Conservation (phyloP, 805 yeast genomes). For the Phaffomyces opuntiae region DNA sequence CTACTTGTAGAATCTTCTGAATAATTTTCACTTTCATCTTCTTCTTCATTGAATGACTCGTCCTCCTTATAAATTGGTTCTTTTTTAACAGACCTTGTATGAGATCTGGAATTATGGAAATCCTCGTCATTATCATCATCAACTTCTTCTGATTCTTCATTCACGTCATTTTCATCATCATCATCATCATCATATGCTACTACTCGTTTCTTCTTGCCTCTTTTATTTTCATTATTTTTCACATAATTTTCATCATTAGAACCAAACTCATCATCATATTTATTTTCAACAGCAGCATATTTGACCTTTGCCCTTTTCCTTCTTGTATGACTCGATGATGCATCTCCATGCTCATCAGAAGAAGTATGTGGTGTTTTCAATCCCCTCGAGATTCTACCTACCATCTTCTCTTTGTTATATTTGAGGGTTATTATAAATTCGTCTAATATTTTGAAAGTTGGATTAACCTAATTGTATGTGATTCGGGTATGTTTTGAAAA, state of each 20-base stretch:
- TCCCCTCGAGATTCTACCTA: slow-evolving; percentile 1
- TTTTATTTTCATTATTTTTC: slow-evolving; percentile 1
- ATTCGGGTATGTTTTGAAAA: not conserved
- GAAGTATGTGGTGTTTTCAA: slow-evolving; percentile 4
- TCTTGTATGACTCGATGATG: slow-evolving; percentile 23
- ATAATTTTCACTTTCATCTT: slow-evolving; percentile 25
- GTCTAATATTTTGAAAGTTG: slow-evolving; percentile 5
- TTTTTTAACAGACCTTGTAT: slow-evolving; percentile 4
- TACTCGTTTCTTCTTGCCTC: not conserved
- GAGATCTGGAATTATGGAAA: slow-evolving; percentile 1
- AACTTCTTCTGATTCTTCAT: slow-evolving; percentile 1
- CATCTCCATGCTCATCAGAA: slow-evolving; percentile 6
- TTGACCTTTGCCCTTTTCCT: slow-evolving; percentile 27
- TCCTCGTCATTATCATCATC: slow-evolving; percentile 1
- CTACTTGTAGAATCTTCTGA: slow-evolving; percentile 6
- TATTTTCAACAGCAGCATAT: slow-evolving; percentile 30
- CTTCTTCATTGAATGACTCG: slow-evolving; percentile 32
- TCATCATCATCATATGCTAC: not conserved
- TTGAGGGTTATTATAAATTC: slow-evolving; percentile 8
- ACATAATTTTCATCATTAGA: slow-evolving; percentile 4
- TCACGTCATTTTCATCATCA: slow-evolving; percentile 1
- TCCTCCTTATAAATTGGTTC: slow-evolving; percentile 22
- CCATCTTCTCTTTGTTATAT: slow-evolving; percentile 9
- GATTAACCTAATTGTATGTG: not conserved
- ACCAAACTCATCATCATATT: slow-evolving; percentile 24